A percentile compares a stretch with the other conserved stretches of the same genome.
These are phyloP conservation scores for Annulohypoxylon stygium DNA, from an alignment of 495 filamentous ascomycete species.

Conservation along the genomic window DNA sequence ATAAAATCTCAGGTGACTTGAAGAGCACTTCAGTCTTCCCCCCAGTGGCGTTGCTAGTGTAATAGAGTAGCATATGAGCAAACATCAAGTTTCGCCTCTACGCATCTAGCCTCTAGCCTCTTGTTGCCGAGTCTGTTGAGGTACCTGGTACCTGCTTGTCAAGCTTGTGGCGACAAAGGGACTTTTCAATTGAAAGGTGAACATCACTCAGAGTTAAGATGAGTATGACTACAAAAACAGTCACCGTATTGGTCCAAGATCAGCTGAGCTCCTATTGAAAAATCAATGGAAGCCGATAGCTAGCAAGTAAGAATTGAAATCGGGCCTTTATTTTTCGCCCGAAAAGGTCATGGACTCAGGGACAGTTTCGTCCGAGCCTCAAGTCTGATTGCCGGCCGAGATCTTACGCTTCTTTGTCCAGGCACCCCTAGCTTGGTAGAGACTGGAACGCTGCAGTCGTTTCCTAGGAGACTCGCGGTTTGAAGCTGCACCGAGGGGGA, in stretches of 20 bases:
- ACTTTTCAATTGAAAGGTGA: neutral
- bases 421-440: conserved; percentile 4
- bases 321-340: neutral
- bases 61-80: neutral
- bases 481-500: neutral
- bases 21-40: neutral
- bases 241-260: neutral
- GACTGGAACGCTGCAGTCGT: conserved; percentile 19
- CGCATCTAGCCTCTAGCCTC: neutral
- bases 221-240: neutral
- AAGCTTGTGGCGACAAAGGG: neutral
- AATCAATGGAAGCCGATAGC: neutral
- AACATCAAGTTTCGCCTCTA: neutral
- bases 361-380: conserved; percentile 5
- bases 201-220: neutral
- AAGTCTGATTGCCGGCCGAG: conserved; percentile 19
- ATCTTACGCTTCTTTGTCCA: neutral
- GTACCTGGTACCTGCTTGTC: neutral
- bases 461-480: neutral
- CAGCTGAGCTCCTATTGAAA: neutral
- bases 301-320: conserved; percentile 3
- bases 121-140: neutral
- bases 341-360: neutral
- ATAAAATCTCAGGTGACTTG: neutral
- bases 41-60: neutral